A percentile compares a stretch with the other conserved stretches of the same genome.
Evolutionary conservation across 1,284 basidiomycete species (phyloP).

Genomic region (Anthracocystis setariae): DNA sequence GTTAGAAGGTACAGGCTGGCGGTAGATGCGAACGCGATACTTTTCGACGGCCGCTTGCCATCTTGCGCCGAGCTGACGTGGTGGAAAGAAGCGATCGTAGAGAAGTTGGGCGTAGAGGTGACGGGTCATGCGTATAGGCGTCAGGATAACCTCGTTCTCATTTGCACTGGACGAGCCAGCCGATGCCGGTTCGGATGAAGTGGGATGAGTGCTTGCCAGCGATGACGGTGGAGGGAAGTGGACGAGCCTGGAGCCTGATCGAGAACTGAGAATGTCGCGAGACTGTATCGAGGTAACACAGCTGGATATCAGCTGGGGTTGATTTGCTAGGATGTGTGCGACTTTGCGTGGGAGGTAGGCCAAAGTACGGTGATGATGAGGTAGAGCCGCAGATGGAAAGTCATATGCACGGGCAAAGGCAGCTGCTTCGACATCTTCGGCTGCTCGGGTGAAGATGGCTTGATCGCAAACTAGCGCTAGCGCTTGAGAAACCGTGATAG

Average conservation of each 20-base stretch:
- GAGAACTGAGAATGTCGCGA: constrained; percentile 40
- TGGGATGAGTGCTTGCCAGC: constrained; percentile 66
- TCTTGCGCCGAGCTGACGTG: constrained; percentile 80
- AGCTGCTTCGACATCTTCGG: constrained; percentile 34
- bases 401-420: constrained; percentile 41
- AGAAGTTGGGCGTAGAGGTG: constrained; percentile 82
- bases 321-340: constrained; percentile 75
- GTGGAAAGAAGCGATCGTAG: constrained; percentile 90
- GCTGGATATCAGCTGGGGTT: constrained; percentile 81
- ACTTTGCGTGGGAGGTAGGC: constrained; percentile 83
- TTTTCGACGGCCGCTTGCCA: constrained; percentile 56
- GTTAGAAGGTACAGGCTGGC: background rate
- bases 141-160: constrained; percentile 20
- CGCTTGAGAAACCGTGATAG: constrained; percentile 61
- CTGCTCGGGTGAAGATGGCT: constrained; percentile 73
- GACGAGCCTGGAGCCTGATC: constrained; percentile 86
- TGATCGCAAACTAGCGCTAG: constrained; percentile 71
- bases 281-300: constrained; percentile 69
- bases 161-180: background rate
- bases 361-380: constrained; percentile 78
- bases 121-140: constrained; percentile 49
- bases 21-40: constrained; percentile 36
- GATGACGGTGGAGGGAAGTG: constrained; percentile 80
- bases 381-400: constrained; percentile 76
- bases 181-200: background rate